Percentiles rank a stretch among this genome's conserved stretches.
Conservation (phyloP, 2,329 filamentous ascomycete species). For the Ceratocystis harringtonii region DNA sequence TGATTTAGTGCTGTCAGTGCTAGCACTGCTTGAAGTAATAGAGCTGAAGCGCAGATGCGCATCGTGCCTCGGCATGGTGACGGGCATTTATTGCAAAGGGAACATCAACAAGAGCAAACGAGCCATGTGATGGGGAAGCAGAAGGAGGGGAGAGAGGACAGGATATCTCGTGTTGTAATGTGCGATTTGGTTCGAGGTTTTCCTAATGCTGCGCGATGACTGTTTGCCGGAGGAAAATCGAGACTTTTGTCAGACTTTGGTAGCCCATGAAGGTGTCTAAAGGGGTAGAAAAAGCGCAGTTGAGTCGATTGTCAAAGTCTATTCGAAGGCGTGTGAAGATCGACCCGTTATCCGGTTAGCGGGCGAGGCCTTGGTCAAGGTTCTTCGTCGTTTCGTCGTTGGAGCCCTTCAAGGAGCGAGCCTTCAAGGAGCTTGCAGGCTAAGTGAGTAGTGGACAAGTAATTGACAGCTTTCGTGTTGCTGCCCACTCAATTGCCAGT, state of each 20-base stretch:
- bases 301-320: not conserved
- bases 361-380: not conserved
- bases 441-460: not conserved
- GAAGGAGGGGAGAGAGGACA: not conserved
- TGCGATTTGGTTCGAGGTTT: no score
- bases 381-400: not conserved
- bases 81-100: not conserved
- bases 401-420: not conserved
- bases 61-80: constrained; percentile 54
- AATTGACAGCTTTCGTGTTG: constrained; percentile 1
- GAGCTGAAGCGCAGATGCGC: constrained; percentile 49
- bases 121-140: not conserved
- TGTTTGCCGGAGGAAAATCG: no score
- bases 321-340: not conserved
- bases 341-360: not conserved
- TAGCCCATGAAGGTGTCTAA: not conserved
- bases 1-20: constrained; percentile 46
- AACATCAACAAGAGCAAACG: not conserved
- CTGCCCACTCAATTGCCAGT: not conserved
- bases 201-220: no score
- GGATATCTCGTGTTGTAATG: no score
- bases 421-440: not conserved
- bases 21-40: constrained; percentile 40
- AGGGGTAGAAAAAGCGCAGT: not conserved
- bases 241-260: not conserved